Conservation (phyloP, 164 flowering plant genomes). For the Paratinospora sagittata region DNA sequence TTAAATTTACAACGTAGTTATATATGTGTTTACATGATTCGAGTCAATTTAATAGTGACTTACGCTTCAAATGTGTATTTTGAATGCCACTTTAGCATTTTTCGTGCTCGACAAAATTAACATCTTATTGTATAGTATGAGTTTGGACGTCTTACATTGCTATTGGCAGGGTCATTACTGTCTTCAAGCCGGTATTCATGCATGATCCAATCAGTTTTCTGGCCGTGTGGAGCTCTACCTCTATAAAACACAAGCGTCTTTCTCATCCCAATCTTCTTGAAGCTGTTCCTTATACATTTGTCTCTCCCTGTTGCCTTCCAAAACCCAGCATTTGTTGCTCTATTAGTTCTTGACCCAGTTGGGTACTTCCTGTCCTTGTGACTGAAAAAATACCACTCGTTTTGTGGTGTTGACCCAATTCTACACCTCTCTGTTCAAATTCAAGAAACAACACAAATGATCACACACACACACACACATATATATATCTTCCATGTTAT, state of each 20-base stretch:
- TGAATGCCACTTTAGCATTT: no score
- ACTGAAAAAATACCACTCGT: conserved; percentile 97
- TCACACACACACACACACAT: no score
- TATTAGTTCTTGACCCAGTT: conserved; percentile 86
- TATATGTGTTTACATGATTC: no score
- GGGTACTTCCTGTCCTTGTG: conserved; percentile 97
- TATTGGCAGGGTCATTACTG: conserved; percentile 47
- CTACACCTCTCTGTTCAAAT: conserved; percentile 57
- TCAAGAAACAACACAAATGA: not conserved
- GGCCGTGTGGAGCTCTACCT: conserved; percentile 96
- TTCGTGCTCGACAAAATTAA: no score
- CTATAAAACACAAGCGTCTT: conserved; percentile 89
- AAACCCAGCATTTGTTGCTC: conserved; percentile 88
- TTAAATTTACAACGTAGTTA: no score
- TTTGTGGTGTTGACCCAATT: conserved; percentile 91
- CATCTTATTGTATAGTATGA: not conserved
- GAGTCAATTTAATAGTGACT: no score
- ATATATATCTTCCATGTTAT: no score
- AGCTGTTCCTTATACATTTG: conserved; percentile 82
- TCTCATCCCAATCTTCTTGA: conserved; percentile 91
- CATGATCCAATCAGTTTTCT: conserved; percentile 97
- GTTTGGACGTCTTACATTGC: conserved; percentile 13
- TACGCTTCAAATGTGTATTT: no score
- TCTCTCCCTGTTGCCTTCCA: conserved; percentile 99
- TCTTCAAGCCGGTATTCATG: conserved; percentile 94